phyloP scores from a whole-genome alignment of 73 alveolate species.

The Stentor roeselii region DNA sequence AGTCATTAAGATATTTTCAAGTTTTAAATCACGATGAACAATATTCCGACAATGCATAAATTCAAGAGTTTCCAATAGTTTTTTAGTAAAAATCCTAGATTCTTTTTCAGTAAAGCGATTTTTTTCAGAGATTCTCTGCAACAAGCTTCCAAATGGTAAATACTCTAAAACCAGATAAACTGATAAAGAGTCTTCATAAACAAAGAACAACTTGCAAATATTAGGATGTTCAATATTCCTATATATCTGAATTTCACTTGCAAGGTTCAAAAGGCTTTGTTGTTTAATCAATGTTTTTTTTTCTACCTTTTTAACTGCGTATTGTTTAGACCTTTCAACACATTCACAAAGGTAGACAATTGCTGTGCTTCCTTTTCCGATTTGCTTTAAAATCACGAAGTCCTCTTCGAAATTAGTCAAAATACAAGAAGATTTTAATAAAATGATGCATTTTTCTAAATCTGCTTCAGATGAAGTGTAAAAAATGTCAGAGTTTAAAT shows the following conservation, averaged over 20 bases:
- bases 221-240: neutral
- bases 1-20: conserved; percentile 13
- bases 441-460: neutral
- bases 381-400: neutral
- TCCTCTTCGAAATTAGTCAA: neutral
- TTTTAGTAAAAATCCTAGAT: neutral
- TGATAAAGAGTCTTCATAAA: neutral
- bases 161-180: conserved; percentile 4
- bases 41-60: neutral
- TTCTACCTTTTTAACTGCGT: neutral
- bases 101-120: neutral
- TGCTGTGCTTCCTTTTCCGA: conserved; percentile 10
- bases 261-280: neutral
- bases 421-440: neutral
- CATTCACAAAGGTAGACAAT: neutral
- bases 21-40: conserved; percentile 23
- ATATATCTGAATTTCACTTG: neutral
- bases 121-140: neutral
- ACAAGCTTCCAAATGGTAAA: neutral
- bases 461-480: neutral
- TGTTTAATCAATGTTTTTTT: neutral
- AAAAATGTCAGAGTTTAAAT: no score
- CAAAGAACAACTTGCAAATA: neutral
- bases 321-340: neutral
- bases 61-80: neutral